Percentiles rank a stretch among this genome's conserved stretches.
Evolutionary conservation across 2,329 filamentous ascomycete species (phyloP).

Genomic region (Cercospora canescens): DNA sequence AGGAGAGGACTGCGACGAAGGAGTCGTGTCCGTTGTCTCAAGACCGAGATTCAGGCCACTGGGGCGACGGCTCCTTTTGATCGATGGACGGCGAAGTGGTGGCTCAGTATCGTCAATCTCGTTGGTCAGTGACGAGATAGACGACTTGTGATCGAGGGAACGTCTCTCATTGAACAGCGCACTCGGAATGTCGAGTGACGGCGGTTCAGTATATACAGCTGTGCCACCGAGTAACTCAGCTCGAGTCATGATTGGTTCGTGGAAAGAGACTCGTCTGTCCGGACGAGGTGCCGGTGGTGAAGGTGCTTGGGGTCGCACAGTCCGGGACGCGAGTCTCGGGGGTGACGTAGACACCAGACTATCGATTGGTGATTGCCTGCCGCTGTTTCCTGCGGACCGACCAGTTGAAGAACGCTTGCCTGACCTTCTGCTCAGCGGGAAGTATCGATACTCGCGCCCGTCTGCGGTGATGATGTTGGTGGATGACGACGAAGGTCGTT

Average conservation of each 20-base stretch:
- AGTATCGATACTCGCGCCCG: conserved; percentile 27
- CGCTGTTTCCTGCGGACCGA: conserved; percentile 12
- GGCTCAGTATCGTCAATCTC: conserved; percentile 20
- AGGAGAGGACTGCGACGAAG: conserved; percentile 20
- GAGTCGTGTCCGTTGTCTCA: not conserved
- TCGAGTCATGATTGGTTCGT: conserved; percentile 10
- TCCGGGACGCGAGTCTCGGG: conserved; percentile 11
- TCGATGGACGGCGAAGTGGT: not conserved
- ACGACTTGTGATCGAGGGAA: conserved; percentile 7
- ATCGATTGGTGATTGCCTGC: conserved; percentile 21
- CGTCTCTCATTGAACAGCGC: conserved; percentile 23
- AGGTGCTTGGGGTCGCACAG: conserved; percentile 22
- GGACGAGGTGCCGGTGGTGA: conserved; percentile 14
- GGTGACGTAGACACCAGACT: conserved; percentile 23
- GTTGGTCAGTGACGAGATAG: conserved; percentile 14
- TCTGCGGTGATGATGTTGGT: conserved; percentile 27
- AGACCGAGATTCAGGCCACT: conserved; percentile 15
- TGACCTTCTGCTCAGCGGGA: conserved; percentile 21
- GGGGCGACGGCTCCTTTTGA: conserved; percentile 7
- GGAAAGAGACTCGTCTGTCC: conserved; percentile 9
- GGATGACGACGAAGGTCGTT: conserved; percentile 8
- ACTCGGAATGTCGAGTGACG: conserved; percentile 24
- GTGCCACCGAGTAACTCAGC: conserved; percentile 26
- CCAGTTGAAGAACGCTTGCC: conserved; percentile 26
- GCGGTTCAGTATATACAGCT: conserved; percentile 27